Base-by-base conservation (phyloP, 441 rosid species). In the Pelargonium australe region DNA sequence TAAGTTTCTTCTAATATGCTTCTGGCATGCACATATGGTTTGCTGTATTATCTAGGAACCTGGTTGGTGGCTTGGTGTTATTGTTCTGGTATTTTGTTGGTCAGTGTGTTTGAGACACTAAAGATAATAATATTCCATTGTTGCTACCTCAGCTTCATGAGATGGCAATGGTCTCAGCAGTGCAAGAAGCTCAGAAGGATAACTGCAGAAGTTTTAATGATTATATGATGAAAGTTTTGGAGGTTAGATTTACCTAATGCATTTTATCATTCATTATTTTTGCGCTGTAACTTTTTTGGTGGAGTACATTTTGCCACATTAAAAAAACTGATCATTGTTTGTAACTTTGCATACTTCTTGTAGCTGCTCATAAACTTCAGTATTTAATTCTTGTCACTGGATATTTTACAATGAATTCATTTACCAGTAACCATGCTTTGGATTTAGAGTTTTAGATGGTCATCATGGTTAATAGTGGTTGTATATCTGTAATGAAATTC, bases 151-250 rank as follows among this genome's bases (percentile, higher is more conserved):
- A 94, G 99, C 91, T 94, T 80, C 99, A 87, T 84, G 99, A 91
- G 81, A 89, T 94, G 93, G 94, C 97, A 72, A 88, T 91, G 88
- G 94, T 94, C 44, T 94, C 96, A 28, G 91, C 97, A 70, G 86
- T 94, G 70, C 99, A 94, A 73, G 91, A 91, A 87, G 96, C 97
- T 68, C 99, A 91, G 76, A 89, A 88, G 83, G 99, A 94, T 80
- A 94, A 87, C 45, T 76, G 90, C 63, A 81, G 90, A 82, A 91
- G 91, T 79, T 94, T 94, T 70, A 88, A 88, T 83, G 99, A 91
- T 74, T 82, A 91, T 80, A 91, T 91, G 97, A 82, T 94, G 88
- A 88, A 84, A 81, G 91, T 91, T 44, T 73, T 88, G 78, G 94
- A 91, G 97, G 99, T 94, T 49, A 77, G 96, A 77, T 51, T 71